A percentile compares a stretch with the other conserved stretches of the same genome.
Evolutionary conservation across 148 eudicot species (phyloP).

Genomic region (Heliosperma pusillum): DNA sequence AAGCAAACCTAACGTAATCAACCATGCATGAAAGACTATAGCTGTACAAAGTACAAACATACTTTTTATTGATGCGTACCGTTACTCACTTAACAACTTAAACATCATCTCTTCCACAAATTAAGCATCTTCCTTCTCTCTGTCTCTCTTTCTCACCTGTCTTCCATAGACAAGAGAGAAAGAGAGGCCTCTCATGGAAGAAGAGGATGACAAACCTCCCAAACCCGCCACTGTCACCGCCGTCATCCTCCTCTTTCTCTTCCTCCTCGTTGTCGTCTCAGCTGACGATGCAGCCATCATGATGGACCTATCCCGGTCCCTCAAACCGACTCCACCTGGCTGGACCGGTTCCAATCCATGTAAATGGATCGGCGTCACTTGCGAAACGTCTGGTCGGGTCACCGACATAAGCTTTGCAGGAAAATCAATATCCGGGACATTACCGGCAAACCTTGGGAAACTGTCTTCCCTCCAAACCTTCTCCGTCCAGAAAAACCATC

Average conservation of each 20-base stretch:
- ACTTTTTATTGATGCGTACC: neutral
- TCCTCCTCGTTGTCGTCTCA: slow-evolving; percentile 12
- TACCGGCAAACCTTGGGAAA: slow-evolving; percentile 38
- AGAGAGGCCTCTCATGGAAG: slow-evolving; percentile 35
- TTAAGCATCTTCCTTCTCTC: slow-evolving; percentile 13
- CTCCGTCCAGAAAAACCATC: slow-evolving; percentile 45
- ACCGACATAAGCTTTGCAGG: slow-evolving; percentile 35
- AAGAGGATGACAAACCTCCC: slow-evolving; percentile 14
- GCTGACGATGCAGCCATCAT: slow-evolving; percentile 49
- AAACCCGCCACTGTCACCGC: slow-evolving; percentile 18
- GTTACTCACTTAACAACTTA: neutral
- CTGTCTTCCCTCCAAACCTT: slow-evolving; percentile 47
- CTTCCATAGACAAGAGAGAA: neutral
- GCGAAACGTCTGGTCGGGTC: slow-evolving; percentile 38
- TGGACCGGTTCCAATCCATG: slow-evolving; percentile 50
- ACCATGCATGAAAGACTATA: neutral
- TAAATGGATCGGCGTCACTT: slow-evolving; percentile 46
- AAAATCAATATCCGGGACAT: slow-evolving; percentile 36
- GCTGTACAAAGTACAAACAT: neutral
- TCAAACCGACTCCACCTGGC: slow-evolving; percentile 40
- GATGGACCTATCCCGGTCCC: slow-evolving; percentile 32
- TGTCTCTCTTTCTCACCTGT: slow-evolving; percentile 16
- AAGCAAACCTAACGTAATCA: neutral
- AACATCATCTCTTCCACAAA: slow-evolving; percentile 13
- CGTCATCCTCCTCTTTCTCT: slow-evolving; percentile 6